These are phyloP conservation scores for Graphilbum sp. DNA, from an alignment of 2,329 filamentous ascomycete species.

Conservation along the genomic window DNA sequence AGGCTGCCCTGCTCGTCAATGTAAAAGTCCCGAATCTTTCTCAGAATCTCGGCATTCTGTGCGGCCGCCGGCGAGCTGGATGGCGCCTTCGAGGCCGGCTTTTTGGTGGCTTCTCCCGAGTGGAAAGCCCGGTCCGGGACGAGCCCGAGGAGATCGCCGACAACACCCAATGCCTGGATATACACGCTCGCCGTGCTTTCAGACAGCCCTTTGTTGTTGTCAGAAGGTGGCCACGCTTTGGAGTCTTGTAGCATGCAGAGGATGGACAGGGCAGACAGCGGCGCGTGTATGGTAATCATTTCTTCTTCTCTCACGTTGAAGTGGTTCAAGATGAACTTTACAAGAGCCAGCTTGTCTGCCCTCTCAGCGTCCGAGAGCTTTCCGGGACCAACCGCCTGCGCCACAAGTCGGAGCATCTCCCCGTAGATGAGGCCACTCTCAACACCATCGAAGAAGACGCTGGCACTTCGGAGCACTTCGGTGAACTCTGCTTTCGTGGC, in stretches of 20 bases:
- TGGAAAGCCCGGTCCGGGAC: constrained; percentile 49
- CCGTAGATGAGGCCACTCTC: constrained; percentile 89
- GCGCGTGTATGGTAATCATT: constrained; percentile 78
- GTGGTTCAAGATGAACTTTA: constrained; percentile 66
- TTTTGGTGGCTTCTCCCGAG: constrained; percentile 7
- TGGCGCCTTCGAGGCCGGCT: constrained; percentile 10
- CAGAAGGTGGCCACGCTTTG: constrained; percentile 23
- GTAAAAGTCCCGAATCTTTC: constrained; percentile 50
- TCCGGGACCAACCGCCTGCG: constrained; percentile 36
- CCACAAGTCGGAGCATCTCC: constrained; percentile 56
- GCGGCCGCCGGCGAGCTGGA: constrained; percentile 12
- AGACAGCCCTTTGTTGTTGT: neutral
- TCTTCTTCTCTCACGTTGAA: constrained; percentile 96
- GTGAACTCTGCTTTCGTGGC: constrained; percentile 54
- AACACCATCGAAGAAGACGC: constrained; percentile 92
- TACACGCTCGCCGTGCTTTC: neutral
- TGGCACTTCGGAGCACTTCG: constrained; percentile 84
- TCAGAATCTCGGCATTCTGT: constrained; percentile 35
- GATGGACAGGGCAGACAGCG: constrained; percentile 53
- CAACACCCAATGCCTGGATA: constrained; percentile 27
- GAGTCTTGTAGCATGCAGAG: constrained; percentile 42
- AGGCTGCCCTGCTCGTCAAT: constrained; percentile 53
- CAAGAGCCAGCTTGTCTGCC: constrained; percentile 50
- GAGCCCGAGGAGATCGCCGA: constrained; percentile 41
- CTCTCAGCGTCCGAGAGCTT: constrained; percentile 28